Base-by-base conservation (phyloP, 345 rosid genomes). In the Hibiscus tridactylites region DNA sequence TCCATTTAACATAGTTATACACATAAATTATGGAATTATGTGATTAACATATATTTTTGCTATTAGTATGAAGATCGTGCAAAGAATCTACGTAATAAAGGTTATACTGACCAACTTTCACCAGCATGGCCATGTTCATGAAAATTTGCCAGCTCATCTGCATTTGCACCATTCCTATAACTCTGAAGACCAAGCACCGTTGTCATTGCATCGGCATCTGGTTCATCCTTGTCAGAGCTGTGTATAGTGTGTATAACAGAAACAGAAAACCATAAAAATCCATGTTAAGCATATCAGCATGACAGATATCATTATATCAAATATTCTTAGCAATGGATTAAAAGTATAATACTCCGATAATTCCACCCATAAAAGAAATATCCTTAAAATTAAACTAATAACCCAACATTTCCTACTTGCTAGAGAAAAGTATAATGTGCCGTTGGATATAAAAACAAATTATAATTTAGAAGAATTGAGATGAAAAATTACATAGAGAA, bases 171-270 rank as follows among this genome's bases (percentile, higher is more conserved):
- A 80, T 95, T 85, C 99, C 99, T 92, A 68, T 95, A 92, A 84
- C 92, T 92, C 76, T 88, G 99, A 50, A 83, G 91, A 73, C 99
- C 97, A 29, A 91, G 85, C 93, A 88, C 82, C 44, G 97, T 88
- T 56, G 84, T 74, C 69, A 85, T 84, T 31, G 84, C 97, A 68
- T 95, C 99, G 39, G 91, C 84, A 79, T 88, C 97, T 13, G 87
- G 78, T 74, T 92, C 99, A 64, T 92, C 99, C 79, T 95, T 95
- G 77, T 91, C 97, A 47, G 97, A 95, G 79, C 99, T 95, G 84
- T 29, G 15, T 52, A 6, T 52, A 28, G 52, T 76, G 56, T 52
- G 16, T 52, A 73, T 10, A 79, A 64, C 19, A 65, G 0, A 65
- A 13, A 26, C 3, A 42, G 46, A 42, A 42, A 42, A 42, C 11